These are phyloP conservation scores for Fusarium sp. DNA, from an alignment of 2,329 filamentous ascomycete genomes.

Conservation along the genomic window DNA sequence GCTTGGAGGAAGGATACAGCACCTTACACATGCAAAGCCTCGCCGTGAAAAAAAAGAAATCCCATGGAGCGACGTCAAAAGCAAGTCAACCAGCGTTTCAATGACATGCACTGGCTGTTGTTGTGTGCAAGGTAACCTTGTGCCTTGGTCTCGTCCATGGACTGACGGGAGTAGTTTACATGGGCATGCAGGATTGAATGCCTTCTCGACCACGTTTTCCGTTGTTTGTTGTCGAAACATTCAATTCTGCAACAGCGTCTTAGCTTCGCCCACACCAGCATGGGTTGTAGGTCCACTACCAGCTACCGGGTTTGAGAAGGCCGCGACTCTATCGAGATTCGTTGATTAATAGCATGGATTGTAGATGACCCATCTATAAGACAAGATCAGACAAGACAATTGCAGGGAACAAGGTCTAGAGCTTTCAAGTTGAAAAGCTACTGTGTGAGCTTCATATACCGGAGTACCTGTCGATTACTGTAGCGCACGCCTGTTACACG, in stretches of 20 bases:
- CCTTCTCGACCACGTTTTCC: constrained; percentile 31
- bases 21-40: neutral
- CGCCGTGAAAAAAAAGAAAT: constrained; percentile 7
- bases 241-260: constrained; percentile 14
- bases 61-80: neutral
- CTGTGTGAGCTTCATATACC: constrained; percentile 2
- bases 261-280: constrained; percentile 10
- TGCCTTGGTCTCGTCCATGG: neutral
- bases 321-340: constrained; percentile 2
- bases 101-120: neutral
- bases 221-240: constrained; percentile 36
- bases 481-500: constrained; percentile 35
- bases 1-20: neutral
- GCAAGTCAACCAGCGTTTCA: neutral
- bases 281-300: constrained; percentile 12
- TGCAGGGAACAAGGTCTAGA: neutral
- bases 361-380: neutral
- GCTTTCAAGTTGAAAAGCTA: neutral
- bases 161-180: neutral
- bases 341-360: constrained; percentile 20
- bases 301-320: constrained; percentile 23
- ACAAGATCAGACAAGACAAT: constrained; percentile 23
- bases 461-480: neutral
- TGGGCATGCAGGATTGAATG: constrained; percentile 6
- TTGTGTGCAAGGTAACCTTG: neutral